Percentiles rank a stretch among this genome's conserved stretches.
Conservation (phyloP, 2,329 filamentous ascomycete genomes). For the Emydomyces testavorans region DNA sequence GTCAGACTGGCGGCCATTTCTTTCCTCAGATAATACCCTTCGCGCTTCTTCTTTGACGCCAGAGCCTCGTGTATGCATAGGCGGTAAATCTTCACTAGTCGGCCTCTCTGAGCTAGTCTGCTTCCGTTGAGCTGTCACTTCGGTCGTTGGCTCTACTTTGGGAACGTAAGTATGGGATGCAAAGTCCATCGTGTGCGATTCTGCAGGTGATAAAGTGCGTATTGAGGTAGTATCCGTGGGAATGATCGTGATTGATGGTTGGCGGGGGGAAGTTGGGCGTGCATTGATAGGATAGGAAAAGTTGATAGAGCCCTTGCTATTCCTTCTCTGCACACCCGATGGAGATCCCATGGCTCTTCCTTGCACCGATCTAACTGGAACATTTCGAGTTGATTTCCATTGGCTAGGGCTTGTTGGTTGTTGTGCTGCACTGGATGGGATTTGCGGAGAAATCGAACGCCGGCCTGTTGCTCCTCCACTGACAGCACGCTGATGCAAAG, state of each 20-base stretch:
- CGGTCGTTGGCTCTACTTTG: background rate
- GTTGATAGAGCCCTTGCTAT: slow-evolving; percentile 37
- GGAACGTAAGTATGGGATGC: background rate
- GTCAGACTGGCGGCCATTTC: background rate
- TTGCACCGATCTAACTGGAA: background rate
- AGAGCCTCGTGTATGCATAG: background rate
- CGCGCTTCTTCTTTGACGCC: background rate
- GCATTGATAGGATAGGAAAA: slow-evolving; percentile 38
- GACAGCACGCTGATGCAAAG: slow-evolving; percentile 34
- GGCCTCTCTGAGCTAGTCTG: background rate
- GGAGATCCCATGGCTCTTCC: slow-evolving; percentile 23
- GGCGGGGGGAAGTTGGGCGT: slow-evolving; percentile 32
- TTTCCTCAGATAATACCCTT: background rate
- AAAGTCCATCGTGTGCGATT: background rate
- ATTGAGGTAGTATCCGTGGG: slow-evolving; percentile 1
- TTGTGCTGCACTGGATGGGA: slow-evolving; percentile 26
- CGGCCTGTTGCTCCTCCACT: slow-evolving; percentile 41
- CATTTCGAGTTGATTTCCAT: background rate
- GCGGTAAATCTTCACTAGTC: background rate
- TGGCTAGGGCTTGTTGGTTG: background rate
- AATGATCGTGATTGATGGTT: slow-evolving; percentile 16
- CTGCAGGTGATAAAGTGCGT: slow-evolving; percentile 2
- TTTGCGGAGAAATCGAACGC: slow-evolving; percentile 37
- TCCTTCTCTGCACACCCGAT: slow-evolving; percentile 29
- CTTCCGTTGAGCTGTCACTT: slow-evolving; percentile 4